A percentile compares a stretch with the other conserved stretches of the same genome.
phyloP scores from a whole-genome alignment of 2,329 filamentous ascomycete genomes.

The Fusarium sublunatum region DNA sequence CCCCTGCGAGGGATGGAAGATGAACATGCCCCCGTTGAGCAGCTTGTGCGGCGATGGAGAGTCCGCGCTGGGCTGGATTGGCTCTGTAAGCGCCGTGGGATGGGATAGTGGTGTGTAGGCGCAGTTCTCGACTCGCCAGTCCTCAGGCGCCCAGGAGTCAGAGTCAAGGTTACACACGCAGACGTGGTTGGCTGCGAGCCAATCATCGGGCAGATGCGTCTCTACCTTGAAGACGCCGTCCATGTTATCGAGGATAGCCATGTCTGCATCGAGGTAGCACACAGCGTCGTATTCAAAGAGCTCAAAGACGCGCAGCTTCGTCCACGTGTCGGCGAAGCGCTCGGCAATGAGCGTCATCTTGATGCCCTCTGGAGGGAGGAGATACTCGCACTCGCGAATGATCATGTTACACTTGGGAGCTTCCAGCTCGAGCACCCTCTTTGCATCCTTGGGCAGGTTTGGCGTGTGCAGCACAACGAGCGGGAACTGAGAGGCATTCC shows the following conservation, averaged over 20 bases:
- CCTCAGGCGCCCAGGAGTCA: conserved; percentile 36
- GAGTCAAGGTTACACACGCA: conserved; percentile 41
- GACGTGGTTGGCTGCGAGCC: conserved; percentile 40
- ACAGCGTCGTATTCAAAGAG: conserved; percentile 37
- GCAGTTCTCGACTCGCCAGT: conserved; percentile 37
- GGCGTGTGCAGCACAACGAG: conserved; percentile 36
- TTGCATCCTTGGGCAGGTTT: conserved; percentile 13
- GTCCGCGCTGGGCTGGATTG: conserved; percentile 17
- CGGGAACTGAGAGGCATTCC: conserved; percentile 24
- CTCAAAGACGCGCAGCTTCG: conserved; percentile 37
- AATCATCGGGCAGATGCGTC: conserved; percentile 28
- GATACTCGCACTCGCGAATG: conserved; percentile 16
- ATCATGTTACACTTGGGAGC: conserved; percentile 32
- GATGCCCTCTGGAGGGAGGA: conserved; percentile 26
- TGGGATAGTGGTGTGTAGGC: conserved; percentile 37
- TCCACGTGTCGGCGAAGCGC: conserved; percentile 39
- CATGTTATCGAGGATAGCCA: conserved; percentile 39
- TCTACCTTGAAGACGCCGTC: conserved; percentile 30
- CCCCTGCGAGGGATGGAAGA: conserved; percentile 29
- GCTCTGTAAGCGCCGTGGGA: conserved; percentile 17
- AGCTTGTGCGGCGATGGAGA: conserved; percentile 24
- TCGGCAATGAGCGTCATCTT: conserved; percentile 38
- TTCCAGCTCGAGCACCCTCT: conserved; percentile 27
- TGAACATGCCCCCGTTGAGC: conserved; percentile 41
- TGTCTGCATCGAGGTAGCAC: conserved; percentile 39